Conservation (phyloP, 2,329 filamentous ascomycete genomes). For the Fusarium dlaminii region DNA sequence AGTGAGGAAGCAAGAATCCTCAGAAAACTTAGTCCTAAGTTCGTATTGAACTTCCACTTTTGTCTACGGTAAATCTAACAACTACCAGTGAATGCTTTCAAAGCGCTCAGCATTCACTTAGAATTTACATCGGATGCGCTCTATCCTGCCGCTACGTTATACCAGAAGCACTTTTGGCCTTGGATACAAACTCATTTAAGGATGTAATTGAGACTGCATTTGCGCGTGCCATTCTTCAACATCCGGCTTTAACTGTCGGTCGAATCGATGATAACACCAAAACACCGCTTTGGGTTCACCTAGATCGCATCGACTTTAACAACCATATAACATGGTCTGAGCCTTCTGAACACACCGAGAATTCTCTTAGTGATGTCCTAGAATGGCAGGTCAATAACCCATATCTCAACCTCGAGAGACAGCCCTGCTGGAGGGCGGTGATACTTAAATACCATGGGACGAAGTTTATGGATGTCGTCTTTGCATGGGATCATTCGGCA, state of each 20-base stretch:
- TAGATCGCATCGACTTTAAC: not conserved
- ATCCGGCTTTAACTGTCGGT: not conserved
- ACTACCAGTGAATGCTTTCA: not conserved
- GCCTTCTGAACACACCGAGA: not conserved
- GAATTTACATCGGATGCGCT: not conserved
- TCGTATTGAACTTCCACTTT: not conserved
- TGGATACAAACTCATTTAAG: not conserved
- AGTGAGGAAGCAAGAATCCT: not conserved
- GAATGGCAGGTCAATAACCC: not conserved
- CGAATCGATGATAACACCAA: not conserved
- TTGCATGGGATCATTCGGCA: not conserved
- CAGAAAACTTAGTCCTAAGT: not conserved
- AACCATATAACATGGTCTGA: not conserved
- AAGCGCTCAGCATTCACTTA: not conserved
- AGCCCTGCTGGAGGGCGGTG: not conserved
- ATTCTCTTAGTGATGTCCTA: not conserved
- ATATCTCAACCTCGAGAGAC: not conserved
- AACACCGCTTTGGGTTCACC: not conserved
- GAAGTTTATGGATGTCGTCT: not conserved
- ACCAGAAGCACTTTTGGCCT: not conserved
- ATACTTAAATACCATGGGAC: not conserved
- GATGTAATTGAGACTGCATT: not conserved
- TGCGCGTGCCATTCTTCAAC: not conserved
- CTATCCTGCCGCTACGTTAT: not conserved
- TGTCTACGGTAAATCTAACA: accelerated